These are phyloP conservation scores for Pythium angustatum DNA, from an alignment of 352 stramenopile genomes.

Conservation along the genomic window DNA sequence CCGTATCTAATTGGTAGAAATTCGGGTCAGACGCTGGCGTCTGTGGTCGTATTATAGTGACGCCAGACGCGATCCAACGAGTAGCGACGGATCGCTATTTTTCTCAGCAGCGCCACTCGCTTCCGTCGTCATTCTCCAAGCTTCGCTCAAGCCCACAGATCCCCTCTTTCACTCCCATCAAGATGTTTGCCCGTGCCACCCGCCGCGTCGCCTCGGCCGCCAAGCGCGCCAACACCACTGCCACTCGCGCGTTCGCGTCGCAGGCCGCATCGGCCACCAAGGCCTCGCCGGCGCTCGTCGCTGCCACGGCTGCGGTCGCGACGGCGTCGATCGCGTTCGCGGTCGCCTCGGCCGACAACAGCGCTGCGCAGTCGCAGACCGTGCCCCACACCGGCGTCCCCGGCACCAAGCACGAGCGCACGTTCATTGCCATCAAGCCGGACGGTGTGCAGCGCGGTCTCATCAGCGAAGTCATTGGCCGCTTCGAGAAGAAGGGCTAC, in stretches of 20 bases:
- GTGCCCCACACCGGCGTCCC: constrained; percentile 79
- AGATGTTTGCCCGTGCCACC: constrained; percentile 72
- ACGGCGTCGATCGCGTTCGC: constrained; percentile 54
- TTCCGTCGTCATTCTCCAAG: constrained; percentile 26
- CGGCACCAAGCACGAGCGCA: constrained; percentile 93
- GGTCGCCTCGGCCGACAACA: constrained; percentile 46
- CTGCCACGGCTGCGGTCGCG: constrained; percentile 41
- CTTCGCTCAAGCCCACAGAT: constrained; percentile 23
- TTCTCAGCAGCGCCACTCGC: too few species aligned
- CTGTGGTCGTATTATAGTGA: constrained; percentile 30
- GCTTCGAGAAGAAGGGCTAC: constrained; percentile 97
- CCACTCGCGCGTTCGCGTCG: constrained; percentile 49
- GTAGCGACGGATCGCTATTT: constrained; percentile 13
- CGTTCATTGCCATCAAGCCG: constrained; percentile 95
- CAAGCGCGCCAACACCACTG: constrained; percentile 50
- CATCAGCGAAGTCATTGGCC: constrained; percentile 93
- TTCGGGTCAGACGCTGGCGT: constrained; percentile 13
- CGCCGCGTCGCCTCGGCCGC: constrained; percentile 63
- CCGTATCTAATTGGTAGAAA: constrained; percentile 33
- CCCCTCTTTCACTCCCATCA: not conserved
- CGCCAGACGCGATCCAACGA: constrained; percentile 23
- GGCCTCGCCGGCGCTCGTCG: constrained; percentile 36
- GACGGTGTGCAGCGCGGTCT: constrained; percentile 94
- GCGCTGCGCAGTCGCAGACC: constrained; percentile 32
- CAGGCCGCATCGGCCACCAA: constrained; percentile 38